Percentiles rank a stretch among this genome's conserved stretches.
Conservation (phyloP, 2,329 filamentous ascomycete species). For the Leptographium lundbergii region DNA sequence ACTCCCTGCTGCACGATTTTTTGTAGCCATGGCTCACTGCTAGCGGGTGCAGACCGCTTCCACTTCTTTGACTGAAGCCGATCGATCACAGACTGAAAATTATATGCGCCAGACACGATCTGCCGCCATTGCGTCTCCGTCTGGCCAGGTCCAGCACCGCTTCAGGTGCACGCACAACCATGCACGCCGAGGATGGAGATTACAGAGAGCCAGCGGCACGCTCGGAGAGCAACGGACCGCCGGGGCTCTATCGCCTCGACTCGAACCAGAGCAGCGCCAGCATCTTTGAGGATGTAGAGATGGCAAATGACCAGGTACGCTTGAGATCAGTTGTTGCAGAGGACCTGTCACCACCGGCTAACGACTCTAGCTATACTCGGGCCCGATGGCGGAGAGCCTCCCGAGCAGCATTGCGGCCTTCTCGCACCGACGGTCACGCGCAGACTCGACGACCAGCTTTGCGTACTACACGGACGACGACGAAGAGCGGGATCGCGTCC, state of each 20-base stretch:
- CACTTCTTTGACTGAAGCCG: not conserved
- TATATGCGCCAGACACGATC: not conserved
- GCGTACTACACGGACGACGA: conserved; percentile 71
- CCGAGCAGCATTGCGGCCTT: conserved; percentile 90
- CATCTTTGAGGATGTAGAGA: conserved; percentile 91
- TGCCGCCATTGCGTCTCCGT: not conserved
- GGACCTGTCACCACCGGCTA: not conserved
- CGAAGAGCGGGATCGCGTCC: conserved; percentile 27
- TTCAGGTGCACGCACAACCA: not conserved
- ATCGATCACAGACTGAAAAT: not conserved
- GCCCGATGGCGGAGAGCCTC: conserved; percentile 89
- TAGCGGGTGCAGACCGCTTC: not conserved
- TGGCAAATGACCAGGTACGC: conserved; percentile 85
- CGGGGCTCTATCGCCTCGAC: conserved; percentile 46
- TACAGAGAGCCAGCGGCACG: not conserved
- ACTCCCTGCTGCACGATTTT: not conserved
- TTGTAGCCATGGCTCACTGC: not conserved
- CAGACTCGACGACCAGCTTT: conserved; percentile 80
- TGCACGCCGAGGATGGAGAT: not conserved
- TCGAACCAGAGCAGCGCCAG: conserved; percentile 65
- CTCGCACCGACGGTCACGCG: conserved; percentile 65
- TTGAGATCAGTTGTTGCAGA: not conserved
- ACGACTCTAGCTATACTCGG: conserved; percentile 59
- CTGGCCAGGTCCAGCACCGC: not conserved
- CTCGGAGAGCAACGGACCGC: not conserved